Conservation (phyloP, 768 basidiomycete genomes). For the Auricularia auricula-judae region DNA sequence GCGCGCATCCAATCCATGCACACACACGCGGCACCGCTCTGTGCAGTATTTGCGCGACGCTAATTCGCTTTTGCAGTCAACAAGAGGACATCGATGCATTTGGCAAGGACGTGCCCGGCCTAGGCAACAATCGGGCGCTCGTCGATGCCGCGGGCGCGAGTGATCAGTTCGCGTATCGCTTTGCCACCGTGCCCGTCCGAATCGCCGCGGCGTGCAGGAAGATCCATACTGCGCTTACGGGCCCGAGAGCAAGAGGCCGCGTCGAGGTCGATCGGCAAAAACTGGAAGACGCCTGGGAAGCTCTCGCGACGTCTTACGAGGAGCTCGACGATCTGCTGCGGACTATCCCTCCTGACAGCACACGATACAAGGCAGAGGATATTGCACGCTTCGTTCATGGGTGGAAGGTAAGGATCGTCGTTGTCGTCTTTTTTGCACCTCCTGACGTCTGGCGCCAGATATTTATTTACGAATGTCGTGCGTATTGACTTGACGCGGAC, state of each 20-base stretch:
- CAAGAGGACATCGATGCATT: conserved; percentile 70
- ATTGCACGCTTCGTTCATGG: conserved; percentile 62
- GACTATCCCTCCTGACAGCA: conserved; percentile 24
- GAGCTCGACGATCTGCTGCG: conserved; percentile 59
- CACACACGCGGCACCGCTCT: not conserved
- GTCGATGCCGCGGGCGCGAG: conserved; percentile 14
- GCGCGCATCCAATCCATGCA: conserved; percentile 13
- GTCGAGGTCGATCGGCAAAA: conserved; percentile 49
- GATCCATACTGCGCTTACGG: conserved; percentile 71
- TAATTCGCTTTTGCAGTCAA: conserved; percentile 29
- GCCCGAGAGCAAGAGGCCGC: conserved; percentile 55
- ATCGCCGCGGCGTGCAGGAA: conserved; percentile 68
- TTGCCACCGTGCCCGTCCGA: conserved; percentile 60
- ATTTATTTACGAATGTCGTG: not conserved
- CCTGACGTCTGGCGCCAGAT: conserved; percentile 4
- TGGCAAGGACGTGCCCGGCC: conserved; percentile 3
- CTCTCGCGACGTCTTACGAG: conserved; percentile 72
- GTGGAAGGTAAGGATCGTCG: conserved; percentile 57
- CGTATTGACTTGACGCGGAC: not conserved
- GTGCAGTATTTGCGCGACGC: not conserved
- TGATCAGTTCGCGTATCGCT: conserved; percentile 45
- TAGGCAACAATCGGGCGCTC: not conserved
- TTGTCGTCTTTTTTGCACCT: not conserved
- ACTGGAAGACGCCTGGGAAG: conserved; percentile 75
- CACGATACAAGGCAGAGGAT: conserved; percentile 35